Conservation (phyloP, 1,284 basidiomycete species). For the Ustilago trichophora region DNA sequence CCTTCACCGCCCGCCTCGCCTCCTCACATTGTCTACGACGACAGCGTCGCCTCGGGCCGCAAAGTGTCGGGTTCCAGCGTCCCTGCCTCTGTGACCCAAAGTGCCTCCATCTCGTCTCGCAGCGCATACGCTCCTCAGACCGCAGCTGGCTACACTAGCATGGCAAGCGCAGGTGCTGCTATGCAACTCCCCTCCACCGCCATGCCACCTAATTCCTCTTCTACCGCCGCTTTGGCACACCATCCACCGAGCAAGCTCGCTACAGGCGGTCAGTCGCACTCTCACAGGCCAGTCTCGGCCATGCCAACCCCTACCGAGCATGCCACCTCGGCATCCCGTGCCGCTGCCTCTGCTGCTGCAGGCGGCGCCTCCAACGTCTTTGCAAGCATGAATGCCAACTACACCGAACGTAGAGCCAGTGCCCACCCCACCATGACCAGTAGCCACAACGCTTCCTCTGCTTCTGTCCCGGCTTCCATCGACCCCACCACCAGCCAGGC, state of each 20-base stretch:
- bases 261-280: conserved; percentile 57
- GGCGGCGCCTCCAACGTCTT: conserved; percentile 34
- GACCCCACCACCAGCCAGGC: conserved; percentile 51
- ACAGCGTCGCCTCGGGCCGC: too few relatives aligned
- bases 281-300: conserved; percentile 58
- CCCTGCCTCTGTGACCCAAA: conserved; percentile 12
- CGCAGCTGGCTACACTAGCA: conserved; percentile 28
- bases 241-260: conserved; percentile 54
- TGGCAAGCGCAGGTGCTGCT: conserved; percentile 34
- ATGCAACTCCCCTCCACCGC: conserved; percentile 20
- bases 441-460: conserved; percentile 12
- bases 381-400: conserved; percentile 44
- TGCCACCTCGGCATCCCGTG: conserved; percentile 13
- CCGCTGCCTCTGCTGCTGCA: conserved; percentile 4
- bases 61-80: too few relatives aligned
- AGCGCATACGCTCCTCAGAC: conserved; percentile 11
- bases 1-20: conserved; percentile 43
- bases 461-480: conserved; percentile 19
- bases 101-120: conserved; percentile 26
- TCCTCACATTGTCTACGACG: conserved; percentile 18
- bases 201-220: conserved; percentile 8
- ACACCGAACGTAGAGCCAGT: conserved; percentile 57
- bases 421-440: conserved; percentile 58
- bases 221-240: conserved; percentile 7
- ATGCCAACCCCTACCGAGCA: conserved; percentile 56